These are phyloP conservation scores for Chytridium lagenaria DNA, from an alignment of 371 early-diverging fungal species.

Conservation along the genomic window DNA sequence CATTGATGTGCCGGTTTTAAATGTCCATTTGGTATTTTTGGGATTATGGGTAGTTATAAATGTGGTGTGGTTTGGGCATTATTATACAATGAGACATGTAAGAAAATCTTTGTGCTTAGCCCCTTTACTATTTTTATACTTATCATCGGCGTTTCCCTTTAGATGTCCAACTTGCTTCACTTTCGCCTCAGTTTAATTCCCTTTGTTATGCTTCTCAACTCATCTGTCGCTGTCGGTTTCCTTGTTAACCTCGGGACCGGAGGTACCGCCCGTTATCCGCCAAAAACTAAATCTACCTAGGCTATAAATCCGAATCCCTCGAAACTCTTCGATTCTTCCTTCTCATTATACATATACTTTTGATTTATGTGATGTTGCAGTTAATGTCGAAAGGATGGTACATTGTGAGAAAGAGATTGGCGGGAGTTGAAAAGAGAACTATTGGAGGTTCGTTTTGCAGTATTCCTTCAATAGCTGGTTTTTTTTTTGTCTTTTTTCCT, in stretches of 20 bases:
- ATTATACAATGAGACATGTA: not conserved
- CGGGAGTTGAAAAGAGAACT: slow-evolving; percentile 21
- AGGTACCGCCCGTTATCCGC: not conserved
- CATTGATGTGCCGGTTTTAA: slow-evolving; percentile 15
- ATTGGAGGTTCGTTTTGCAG: no score
- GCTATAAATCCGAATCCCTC: not conserved
- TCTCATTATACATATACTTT: not conserved
- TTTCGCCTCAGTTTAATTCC: slow-evolving; percentile 10
- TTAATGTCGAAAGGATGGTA: slow-evolving; percentile 30
- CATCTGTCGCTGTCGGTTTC: no score
- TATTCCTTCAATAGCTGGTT: not conserved
- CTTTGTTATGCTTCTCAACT: not conserved
- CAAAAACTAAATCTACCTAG: not conserved
- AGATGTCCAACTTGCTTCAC: slow-evolving; percentile 28
- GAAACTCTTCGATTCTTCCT: slow-evolving; percentile 9
- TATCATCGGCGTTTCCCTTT: not conserved
- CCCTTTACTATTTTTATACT: not conserved
- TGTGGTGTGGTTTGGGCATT: slow-evolving; percentile 10
- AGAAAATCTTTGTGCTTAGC: not conserved
- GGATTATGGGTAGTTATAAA: slow-evolving; percentile 11
- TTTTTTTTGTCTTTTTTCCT: not conserved
- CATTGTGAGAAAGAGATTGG: slow-evolving; percentile 7
- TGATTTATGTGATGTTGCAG: slow-evolving; percentile 4
- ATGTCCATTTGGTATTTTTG: not conserved
- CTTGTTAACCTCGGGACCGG: not conserved